A percentile compares a stretch with the other conserved stretches of the same genome.
Conservation (phyloP, 306 rosid genomes). For the Trifolium repens region DNA sequence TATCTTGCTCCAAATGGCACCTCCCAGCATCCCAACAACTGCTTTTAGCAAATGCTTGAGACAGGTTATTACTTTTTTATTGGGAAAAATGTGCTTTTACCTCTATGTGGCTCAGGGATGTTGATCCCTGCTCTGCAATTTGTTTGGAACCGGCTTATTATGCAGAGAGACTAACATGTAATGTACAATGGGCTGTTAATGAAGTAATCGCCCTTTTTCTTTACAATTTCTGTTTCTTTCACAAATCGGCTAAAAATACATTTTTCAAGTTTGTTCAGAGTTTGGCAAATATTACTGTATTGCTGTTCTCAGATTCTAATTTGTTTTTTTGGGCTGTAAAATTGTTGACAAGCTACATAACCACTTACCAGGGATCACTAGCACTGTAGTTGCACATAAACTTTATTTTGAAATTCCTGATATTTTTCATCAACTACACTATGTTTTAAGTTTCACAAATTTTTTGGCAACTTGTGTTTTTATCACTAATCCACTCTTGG, state of each 20-base stretch:
- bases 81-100: constrained; percentile 26
- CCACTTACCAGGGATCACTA: constrained; percentile 3
- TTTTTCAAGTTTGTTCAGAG: background rate
- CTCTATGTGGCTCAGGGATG: background rate
- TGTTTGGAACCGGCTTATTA: background rate
- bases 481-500: background rate
- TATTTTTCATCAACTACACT: constrained; percentile 11
- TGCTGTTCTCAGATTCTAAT: constrained; percentile 4
- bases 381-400: background rate
- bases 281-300: background rate
- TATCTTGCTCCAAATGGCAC: constrained; percentile 94
- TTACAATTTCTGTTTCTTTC: background rate
- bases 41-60: constrained; percentile 93
- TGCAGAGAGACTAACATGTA: constrained; percentile 1
- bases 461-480: background rate
- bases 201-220: background rate
- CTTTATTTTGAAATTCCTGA: constrained; percentile 35
- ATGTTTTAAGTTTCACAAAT: constrained; percentile 20
- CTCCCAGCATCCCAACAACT: constrained; percentile 86
- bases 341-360: background rate
- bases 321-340: background rate
- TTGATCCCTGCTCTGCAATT: background rate
- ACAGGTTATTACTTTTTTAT: constrained; percentile 64
- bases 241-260: constrained; percentile 2
- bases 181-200: background rate